Evolutionary conservation across 176 grass and related monocot species (phyloP), one percentile per base, ranked within the genome.

Genomic region (Zizania latifolia): DNA sequence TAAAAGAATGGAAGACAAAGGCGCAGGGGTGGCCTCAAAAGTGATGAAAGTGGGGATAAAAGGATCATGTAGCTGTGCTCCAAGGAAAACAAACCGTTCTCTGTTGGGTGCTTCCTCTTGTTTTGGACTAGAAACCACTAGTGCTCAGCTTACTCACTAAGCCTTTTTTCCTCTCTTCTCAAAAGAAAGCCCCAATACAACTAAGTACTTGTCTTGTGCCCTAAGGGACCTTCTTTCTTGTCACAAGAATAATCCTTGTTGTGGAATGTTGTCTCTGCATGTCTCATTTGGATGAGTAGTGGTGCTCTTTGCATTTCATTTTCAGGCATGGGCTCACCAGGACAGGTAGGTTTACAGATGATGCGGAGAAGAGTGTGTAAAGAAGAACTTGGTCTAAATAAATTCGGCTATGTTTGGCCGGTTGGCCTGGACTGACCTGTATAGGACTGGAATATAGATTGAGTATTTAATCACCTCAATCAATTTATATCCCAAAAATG

Each of bases 31-130:
- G 80, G 54, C 87, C 89, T 99, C 87, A 92, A 99, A 99, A 99
- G 95, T 64, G 87, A 78, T 59, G 92, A 99, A 99, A 99, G 91
- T 84, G 56, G 64, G 88, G 86, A 75, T 83, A 87, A 89, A 87
- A 89, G 79, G 81, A 41, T 46, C 17, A 9, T 79, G 48, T 64
- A 46, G 67, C 5, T 80, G 70, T 75, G 31, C 75, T 81, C 76
- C 82, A 76, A 89, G 67, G 72, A 82, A 64, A 82, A 75, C 77
- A 75, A 84, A 30, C 75, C 86, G 60, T 30, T 72, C 48, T 74
- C 85, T 82, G 64, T 77, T 99, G 84, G 82, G 91, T n/a, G 79
- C 39, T 94, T 92, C 89, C 86, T 86, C 84, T 92, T 88, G 95
- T 94, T 90, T 86, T 91, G 38, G 58, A 82, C 38, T 79, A 43